phyloP scores from a whole-genome alignment of 2,329 filamentous ascomycete species.

The Colletotrichum navitas region DNA sequence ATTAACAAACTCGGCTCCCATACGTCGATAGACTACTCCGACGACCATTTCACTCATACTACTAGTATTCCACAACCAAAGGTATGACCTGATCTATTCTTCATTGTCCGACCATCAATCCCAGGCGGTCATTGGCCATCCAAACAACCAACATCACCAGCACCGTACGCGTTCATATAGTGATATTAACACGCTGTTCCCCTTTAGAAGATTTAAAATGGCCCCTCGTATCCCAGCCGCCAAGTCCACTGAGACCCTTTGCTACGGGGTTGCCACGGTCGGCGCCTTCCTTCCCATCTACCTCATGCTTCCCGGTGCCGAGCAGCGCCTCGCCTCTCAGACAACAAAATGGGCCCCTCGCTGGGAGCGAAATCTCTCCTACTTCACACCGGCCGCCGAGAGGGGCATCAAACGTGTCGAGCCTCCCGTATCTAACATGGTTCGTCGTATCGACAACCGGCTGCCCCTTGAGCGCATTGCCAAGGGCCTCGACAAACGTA shows the following conservation, averaged over 20 bases:
- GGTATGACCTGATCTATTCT: neutral
- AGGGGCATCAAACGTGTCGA: constrained; percentile 64
- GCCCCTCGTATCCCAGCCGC: constrained; percentile 63
- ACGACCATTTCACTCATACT: neutral
- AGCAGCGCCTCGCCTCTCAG: constrained; percentile 66
- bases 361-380: constrained; percentile 70
- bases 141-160: neutral
- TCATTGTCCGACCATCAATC: neutral
- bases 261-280: constrained; percentile 67
- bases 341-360: constrained; percentile 70
- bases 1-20: neutral
- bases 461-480: constrained; percentile 65
- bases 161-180: no score
- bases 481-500: constrained; percentile 61
- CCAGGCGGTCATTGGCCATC: neutral
- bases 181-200: neutral
- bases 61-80: neutral
- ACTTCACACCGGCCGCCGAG: constrained; percentile 63
- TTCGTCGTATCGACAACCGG: constrained; percentile 60
- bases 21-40: neutral
- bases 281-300: constrained; percentile 68
- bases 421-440: constrained; percentile 59
- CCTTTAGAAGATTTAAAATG: constrained; percentile 47
- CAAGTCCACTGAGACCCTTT: constrained; percentile 62
- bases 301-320: constrained; percentile 67